Percentiles rank a stretch among this genome's conserved stretches.
Evolutionary conservation across 2,329 filamentous ascomycete species (phyloP).

Genomic region (Calonectria leucothoes): DNA sequence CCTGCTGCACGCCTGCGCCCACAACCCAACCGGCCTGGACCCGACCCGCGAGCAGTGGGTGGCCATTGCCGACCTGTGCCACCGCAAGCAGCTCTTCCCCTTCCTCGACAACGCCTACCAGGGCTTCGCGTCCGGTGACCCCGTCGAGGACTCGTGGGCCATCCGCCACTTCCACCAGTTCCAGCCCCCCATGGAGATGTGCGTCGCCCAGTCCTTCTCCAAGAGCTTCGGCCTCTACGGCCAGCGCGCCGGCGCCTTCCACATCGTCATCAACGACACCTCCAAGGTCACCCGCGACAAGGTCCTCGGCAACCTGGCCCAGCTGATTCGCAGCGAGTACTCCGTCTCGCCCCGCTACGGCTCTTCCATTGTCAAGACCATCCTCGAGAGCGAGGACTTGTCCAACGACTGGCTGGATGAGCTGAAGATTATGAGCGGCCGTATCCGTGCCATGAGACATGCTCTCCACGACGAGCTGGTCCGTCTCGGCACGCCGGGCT

Average conservation of each 20-base stretch:
- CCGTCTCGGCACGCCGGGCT: constrained; percentile 83
- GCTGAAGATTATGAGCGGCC: constrained; percentile 90
- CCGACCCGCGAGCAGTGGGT: constrained; percentile 95
- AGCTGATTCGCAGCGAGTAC: constrained; percentile 95
- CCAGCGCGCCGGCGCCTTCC: constrained; percentile 94
- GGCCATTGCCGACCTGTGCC: constrained; percentile 82
- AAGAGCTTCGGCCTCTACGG: constrained; percentile 99
- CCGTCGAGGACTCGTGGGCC: constrained; percentile 85
- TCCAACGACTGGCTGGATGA: constrained; percentile 94
- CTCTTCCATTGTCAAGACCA: constrained; percentile 84
- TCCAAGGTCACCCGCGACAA: constrained; percentile 66
- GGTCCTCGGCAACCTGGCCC: constrained; percentile 26
- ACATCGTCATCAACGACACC: constrained; percentile 90
- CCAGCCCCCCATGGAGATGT: constrained; percentile 82
- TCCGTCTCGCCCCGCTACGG: constrained; percentile 96
- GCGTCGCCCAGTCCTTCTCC: constrained; percentile 92
- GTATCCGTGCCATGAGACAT: constrained; percentile 91
- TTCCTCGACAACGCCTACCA: constrained; percentile 99
- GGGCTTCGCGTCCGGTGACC: constrained; percentile 92
- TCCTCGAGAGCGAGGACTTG: constrained; percentile 83
- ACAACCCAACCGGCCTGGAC: constrained; percentile 98
- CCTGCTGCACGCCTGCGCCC: constrained; percentile 92
- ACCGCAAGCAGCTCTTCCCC: constrained; percentile 85
- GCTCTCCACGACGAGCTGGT: constrained; percentile 85
- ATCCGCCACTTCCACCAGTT: constrained; percentile 88